Conservation (phyloP, 2,329 filamentous ascomycete species). For the Talaromyces sp. region DNA sequence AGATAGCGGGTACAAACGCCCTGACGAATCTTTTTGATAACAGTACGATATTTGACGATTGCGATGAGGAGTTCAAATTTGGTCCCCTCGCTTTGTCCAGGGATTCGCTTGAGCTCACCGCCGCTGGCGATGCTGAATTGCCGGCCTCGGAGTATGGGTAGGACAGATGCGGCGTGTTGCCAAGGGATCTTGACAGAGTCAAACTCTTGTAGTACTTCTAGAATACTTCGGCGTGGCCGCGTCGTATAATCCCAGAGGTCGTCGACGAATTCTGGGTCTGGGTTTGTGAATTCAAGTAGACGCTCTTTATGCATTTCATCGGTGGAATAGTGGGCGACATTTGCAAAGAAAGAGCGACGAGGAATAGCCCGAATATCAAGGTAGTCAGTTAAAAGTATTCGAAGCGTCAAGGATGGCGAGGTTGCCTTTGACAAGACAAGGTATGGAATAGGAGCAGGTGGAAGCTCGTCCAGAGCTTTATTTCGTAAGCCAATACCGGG, state of each 20-base stretch:
- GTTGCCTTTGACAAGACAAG: conserved; percentile 23
- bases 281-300: conserved; percentile 71
- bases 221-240: conserved; percentile 77
- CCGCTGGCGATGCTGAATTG: conserved; percentile 90
- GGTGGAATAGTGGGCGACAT: conserved; percentile 67
- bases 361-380: conserved; percentile 89
- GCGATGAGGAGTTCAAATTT: conserved; percentile 71
- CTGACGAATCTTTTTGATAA: conserved; percentile 75
- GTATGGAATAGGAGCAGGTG: conserved; percentile 28
- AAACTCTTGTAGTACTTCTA: conserved; percentile 91
- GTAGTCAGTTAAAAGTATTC: conserved; percentile 71
- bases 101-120: conserved; percentile 41
- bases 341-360: conserved; percentile 75
- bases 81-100: conserved; percentile 40
- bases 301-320: conserved; percentile 71
- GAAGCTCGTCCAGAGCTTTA: conserved; percentile 16
- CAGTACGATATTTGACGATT: conserved; percentile 84
- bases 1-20: conserved; percentile 90
- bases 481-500: conserved; percentile 18
- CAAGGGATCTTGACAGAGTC: conserved; percentile 75
- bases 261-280: conserved; percentile 64
- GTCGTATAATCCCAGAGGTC: conserved; percentile 96
- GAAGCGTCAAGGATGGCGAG: conserved; percentile 51
- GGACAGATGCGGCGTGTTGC: conserved; percentile 62
- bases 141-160: conserved; percentile 78